These are phyloP conservation scores for Pugionium dolabratum DNA, from an alignment of 345 rosid species.

Conservation along the genomic window DNA sequence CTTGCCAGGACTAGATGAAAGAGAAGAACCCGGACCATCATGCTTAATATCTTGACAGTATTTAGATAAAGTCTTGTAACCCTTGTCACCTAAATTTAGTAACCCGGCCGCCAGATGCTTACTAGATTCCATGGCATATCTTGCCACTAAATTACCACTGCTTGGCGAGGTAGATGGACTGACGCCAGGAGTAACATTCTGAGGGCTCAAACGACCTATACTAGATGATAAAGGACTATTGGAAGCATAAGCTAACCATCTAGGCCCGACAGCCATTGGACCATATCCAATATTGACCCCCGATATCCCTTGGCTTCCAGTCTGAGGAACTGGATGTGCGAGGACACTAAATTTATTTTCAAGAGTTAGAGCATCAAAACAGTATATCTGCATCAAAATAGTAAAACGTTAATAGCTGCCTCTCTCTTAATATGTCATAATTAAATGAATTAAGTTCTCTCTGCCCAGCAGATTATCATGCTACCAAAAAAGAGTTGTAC, in stretches of 20 bases:
- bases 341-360: conserved; percentile 93
- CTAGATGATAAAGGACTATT: conserved; percentile 70
- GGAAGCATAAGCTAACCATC: conserved; percentile 98
- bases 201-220: conserved; percentile 90
- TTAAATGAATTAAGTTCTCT: not conserved
- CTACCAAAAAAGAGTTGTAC: no score
- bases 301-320: conserved; percentile 70
- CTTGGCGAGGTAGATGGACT: conserved; percentile 98
- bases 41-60: conserved; percentile 85
- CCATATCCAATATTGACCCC: conserved; percentile 90
- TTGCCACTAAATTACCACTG: conserved; percentile 79
- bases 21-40: conserved; percentile 72
- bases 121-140: conserved; percentile 96
- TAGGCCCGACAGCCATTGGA: conserved; percentile 95
- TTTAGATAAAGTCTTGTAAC: conserved; percentile 81
- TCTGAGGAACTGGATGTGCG: conserved; percentile 85
- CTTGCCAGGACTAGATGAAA: conserved; percentile 76
- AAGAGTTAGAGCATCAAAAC: conserved; percentile 92
- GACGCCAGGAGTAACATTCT: conserved; percentile 86
- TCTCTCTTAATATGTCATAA: not conserved
- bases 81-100: conserved; percentile 83
- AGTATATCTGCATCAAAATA: conserved; percentile 72
- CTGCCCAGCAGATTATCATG: no score
- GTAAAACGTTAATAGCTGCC: conserved; percentile 1
- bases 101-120: conserved; percentile 86